Evolutionary conservation across 2,329 filamentous ascomycete genomes (phyloP), one percentile per base, ranked within the genome.

Genomic region (Paracoccidioides brasiliensis): DNA sequence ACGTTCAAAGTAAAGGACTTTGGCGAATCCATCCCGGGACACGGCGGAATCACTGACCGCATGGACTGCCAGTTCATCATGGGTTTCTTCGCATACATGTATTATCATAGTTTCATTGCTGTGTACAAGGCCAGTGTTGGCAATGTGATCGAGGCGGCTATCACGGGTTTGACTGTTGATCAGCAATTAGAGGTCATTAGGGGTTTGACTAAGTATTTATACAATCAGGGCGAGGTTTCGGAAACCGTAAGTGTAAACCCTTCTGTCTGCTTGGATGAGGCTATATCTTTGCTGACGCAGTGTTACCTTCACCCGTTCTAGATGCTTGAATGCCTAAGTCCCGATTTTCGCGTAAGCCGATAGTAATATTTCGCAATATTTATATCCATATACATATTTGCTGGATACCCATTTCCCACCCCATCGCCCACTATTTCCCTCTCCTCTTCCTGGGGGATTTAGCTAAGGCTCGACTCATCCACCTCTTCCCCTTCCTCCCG

Each of bases 1-100:
- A 96, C 91, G 3, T 98, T 98, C 77, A 97, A 98, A 76, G 94
- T 98, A 79, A 98, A 98, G 79, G 93, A 98, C 75, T 98, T 98
- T 74, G 93, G 93, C 63, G 88, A 98, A 72, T 95, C 90, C 1
- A 98, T 98, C 63, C 93, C 93, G 1, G 93, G 93, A 28, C 93
- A 98, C 66, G 93, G 93, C 58, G 93, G 93, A 63, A 97, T 98
- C 75, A 98, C 93, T 14, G 93, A 98, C 69, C 87, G 93, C 59
- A 97, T 98, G 91, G 93, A 98, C 69, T 98, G 93, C 71, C 93
- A 98, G 69, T 98, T 98, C 75, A 97, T 97, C 76, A 98, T 98
- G 93, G 93, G 93, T 7, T 93, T 95, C 73, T 97, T 98, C 66
- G 83, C 91, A 14, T 97, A 90, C 76, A 90, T 98, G 80, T 98